Percentiles rank a stretch among this genome's conserved stretches.
Evolutionary conservation across 129 eudicot genomes (phyloP).

Genomic region (Centrapalus pauciflorus): DNA sequence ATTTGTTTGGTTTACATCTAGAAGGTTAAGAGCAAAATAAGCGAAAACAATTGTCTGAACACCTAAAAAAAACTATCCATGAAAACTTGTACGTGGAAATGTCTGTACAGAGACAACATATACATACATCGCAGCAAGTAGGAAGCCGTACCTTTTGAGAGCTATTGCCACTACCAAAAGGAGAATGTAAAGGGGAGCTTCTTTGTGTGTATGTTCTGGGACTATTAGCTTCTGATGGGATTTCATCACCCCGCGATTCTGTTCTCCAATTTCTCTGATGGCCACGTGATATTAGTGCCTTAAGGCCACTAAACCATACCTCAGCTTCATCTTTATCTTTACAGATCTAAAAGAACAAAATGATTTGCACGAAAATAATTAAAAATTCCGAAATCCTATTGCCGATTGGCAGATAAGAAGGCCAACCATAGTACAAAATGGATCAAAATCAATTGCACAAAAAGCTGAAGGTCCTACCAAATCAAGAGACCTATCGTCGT

Average conservation of each 20-base stretch:
- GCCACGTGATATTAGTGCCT: conserved; percentile 69
- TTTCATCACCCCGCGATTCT: conserved; percentile 84
- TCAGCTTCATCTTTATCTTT: conserved; percentile 99
- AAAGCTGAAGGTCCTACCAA: conserved; percentile 49
- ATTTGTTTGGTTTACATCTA: no score
- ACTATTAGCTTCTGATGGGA: conserved; percentile 89
- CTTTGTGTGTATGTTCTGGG: conserved; percentile 81
- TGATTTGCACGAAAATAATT: conserved; percentile 10
- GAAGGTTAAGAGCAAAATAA: no score
- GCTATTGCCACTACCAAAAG: conserved; percentile 70
- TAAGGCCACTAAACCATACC: conserved; percentile 86
- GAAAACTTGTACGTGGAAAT: neutral
- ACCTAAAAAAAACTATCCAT: no score
- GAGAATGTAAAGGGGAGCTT: conserved; percentile 90
- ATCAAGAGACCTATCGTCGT: conserved; percentile 81
- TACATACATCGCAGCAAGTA: neutral
- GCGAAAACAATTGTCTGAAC: no score
- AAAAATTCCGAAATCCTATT: neutral
- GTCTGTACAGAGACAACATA: neutral
- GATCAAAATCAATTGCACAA: neutral
- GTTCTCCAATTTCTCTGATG: conserved; percentile 83
- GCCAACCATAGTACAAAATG: conserved; percentile 20
- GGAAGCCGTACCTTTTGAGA: conserved; percentile 60
- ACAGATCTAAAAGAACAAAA: conserved; percentile 58
- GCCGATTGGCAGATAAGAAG: conserved; percentile 21